A percentile compares a stretch with the other conserved stretches of the same genome.
Evolutionary conservation across 2,329 filamentous ascomycete genomes (phyloP).

Genomic region (Dactylellina haptotyla): DNA sequence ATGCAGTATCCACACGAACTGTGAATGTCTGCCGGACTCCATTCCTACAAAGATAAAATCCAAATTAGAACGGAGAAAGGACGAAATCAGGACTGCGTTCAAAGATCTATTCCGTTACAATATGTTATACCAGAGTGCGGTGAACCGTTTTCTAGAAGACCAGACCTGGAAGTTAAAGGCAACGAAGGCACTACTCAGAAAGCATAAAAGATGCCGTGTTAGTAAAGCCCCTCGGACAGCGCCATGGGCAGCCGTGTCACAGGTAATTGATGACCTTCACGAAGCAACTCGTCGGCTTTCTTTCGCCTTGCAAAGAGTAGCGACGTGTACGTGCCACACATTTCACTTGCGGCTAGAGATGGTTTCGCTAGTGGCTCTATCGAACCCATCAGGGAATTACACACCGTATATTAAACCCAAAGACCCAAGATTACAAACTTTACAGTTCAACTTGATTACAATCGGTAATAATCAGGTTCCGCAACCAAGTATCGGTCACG

Average conservation of each 20-base stretch:
- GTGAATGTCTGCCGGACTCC: neutral
- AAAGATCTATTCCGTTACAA: slow-evolving; percentile 9
- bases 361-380: too few relatives aligned
- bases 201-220: neutral
- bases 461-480: neutral
- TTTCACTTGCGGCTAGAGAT: too few relatives aligned
- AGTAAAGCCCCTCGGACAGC: neutral
- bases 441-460: slow-evolving; percentile 10
- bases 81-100: slow-evolving; percentile 2
- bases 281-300: neutral
- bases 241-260: too few relatives aligned
- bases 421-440: neutral
- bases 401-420: too few relatives aligned
- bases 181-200: slow-evolving; percentile 1
- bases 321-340: too few relatives aligned
- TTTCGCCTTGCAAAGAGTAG: too few relatives aligned
- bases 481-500: neutral
- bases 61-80: slow-evolving; percentile 4
- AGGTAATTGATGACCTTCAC: too few relatives aligned
- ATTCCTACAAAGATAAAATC: slow-evolving; percentile 1
- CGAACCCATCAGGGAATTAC: too few relatives aligned
- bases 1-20: neutral
- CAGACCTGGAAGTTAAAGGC: neutral
- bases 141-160: slow-evolving; percentile 13
- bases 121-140: slow-evolving; percentile 3